Conservation (phyloP, 345 rosid species). For the Mangifera indica region DNA sequence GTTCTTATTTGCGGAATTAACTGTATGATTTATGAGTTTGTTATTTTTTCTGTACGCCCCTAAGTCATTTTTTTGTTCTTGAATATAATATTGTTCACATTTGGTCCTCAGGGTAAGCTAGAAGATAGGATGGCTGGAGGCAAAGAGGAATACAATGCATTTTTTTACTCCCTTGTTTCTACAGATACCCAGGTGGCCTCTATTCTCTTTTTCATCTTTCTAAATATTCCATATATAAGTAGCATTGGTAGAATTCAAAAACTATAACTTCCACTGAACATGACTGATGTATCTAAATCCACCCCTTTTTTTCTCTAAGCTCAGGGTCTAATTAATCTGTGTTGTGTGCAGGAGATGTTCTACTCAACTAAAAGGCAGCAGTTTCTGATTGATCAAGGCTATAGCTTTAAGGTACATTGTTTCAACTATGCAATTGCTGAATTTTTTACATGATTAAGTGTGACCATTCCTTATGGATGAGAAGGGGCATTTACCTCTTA, state of each 20-base stretch:
- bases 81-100: background rate
- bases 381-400: slow-evolving; percentile 93
- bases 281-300: background rate
- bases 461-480: background rate
- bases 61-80: background rate
- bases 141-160: slow-evolving; percentile 96
- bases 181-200: slow-evolving; percentile 82
- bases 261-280: background rate
- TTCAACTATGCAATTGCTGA: background rate
- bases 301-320: no score
- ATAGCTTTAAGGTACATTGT: slow-evolving; percentile 71
- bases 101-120: slow-evolving; percentile 64
- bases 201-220: background rate
- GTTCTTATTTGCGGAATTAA: background rate
- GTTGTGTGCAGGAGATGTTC: slow-evolving; percentile 76
- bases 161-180: slow-evolving; percentile 94
- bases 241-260: background rate
- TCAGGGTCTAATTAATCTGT: background rate
- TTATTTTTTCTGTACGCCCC: background rate
- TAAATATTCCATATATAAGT: background rate
- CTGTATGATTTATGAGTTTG: background rate
- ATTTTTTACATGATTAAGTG: background rate
- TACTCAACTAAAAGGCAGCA: slow-evolving; percentile 94
- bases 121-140: slow-evolving; percentile 99
- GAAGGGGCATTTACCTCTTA: background rate